These are phyloP conservation scores for Nitzschia sp. DNA, from an alignment of 108 stramenopile species.

Conservation along the genomic window DNA sequence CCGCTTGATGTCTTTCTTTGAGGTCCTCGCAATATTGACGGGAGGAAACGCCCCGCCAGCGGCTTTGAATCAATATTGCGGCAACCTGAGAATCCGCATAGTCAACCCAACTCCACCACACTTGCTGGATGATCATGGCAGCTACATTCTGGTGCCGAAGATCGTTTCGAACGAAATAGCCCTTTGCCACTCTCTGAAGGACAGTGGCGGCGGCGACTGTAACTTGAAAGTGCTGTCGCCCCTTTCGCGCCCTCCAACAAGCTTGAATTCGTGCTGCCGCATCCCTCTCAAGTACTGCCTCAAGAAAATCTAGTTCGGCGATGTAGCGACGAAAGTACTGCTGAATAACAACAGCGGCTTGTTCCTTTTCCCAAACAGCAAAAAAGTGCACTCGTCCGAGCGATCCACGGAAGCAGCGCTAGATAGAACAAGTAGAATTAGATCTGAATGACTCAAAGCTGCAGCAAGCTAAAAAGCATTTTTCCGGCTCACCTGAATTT, in stretches of 20 bases:
- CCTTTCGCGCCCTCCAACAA: conserved; percentile 27
- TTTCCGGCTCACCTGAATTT: conserved; percentile 43
- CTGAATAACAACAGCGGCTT: conserved; percentile 30
- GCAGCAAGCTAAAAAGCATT: too few species aligned
- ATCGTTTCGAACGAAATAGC: conserved; percentile 20
- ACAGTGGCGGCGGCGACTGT: not conserved
- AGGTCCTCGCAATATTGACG: not conserved
- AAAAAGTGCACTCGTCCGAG: conserved; percentile 6
- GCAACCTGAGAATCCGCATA: conserved; percentile 10
- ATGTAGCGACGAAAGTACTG: not conserved
- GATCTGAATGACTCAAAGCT: too few species aligned
- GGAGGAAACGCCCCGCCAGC: conserved; percentile 18
- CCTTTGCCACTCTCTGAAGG: conserved; percentile 33
- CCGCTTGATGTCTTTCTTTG: conserved; percentile 19
- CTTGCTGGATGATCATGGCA: conserved; percentile 32
- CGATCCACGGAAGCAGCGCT: conserved; percentile 15
- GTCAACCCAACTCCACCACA: conserved; percentile 35
- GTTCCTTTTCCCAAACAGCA: not conserved
- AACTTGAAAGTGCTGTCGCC: conserved; percentile 11
- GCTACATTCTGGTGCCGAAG: conserved; percentile 4
- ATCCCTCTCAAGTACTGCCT: not conserved
- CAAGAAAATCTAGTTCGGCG: conserved; percentile 10
- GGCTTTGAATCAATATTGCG: conserved; percentile 30
- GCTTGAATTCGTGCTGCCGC: conserved; percentile 43
- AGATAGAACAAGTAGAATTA: not conserved